Evolutionary conservation across 129 eudicot genomes (phyloP).

Genomic region (Flaveria ramosissima): DNA sequence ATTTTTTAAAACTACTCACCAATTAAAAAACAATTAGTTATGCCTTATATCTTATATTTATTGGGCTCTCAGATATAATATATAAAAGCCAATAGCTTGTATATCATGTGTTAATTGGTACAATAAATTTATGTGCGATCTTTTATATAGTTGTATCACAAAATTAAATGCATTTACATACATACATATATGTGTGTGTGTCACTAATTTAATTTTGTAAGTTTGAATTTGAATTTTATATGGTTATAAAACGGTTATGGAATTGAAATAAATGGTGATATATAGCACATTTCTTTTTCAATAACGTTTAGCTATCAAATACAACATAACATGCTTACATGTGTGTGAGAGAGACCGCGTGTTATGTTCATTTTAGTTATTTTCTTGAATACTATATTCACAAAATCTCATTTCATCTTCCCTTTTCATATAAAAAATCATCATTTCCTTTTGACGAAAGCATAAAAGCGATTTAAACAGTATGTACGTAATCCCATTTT

Average conservation of each 20-base stretch:
- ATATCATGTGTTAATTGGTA: too few species aligned
- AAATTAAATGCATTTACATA: too few species aligned
- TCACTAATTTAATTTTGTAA: not conserved
- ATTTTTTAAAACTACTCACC: too few species aligned
- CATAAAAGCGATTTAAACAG: not conserved
- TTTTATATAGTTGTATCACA: not conserved
- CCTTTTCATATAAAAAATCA: not conserved
- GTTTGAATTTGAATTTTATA: not conserved
- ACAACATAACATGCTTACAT: not conserved
- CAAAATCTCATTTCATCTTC: not conserved
- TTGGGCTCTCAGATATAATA: too few species aligned
- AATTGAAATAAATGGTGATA: not conserved
- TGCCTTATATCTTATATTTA: too few species aligned
- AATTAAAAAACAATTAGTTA: too few species aligned
- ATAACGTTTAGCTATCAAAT: not conserved
- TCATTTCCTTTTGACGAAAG: not conserved
- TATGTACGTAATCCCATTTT: not conserved
- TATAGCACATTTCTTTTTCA: not conserved
- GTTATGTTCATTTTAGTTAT: not conserved
- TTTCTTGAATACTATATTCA: not conserved
- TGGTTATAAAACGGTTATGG: conserved; percentile 15
- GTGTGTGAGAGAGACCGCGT: not conserved
- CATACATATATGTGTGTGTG: not conserved
- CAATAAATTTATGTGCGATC: not conserved
- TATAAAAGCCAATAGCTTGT: too few species aligned